Base-by-base conservation (phyloP, 1,284 basidiomycete genomes). In the Apiotrichum sp. region DNA sequence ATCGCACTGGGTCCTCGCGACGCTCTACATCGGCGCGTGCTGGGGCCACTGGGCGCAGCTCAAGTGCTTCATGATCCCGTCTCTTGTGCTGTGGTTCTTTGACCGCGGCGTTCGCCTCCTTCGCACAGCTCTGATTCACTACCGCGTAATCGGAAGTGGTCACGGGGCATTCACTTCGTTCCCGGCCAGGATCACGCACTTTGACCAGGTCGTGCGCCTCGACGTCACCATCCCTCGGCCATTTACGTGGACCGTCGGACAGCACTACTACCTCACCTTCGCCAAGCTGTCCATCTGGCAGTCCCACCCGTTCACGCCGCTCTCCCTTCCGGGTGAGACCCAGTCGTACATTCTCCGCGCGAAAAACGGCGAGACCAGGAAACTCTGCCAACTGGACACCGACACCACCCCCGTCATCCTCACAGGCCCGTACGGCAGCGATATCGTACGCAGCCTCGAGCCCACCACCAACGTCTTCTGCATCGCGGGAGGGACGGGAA, bases 251-350 rank as follows among this genome's bases (percentile, higher is more conserved):
- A n/a, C 33, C 1, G 51, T 67, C 44, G 68, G 68, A 9, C 68
- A 70, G 58, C 68, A 70, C 55, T 70, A 62, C 53, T 70, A 60
- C 60, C 56, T 68, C 44, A 65, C 62, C 16, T 70, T 70, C 50
- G 42, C 61, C 14, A 44, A 62, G n/a, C 55, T 55, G 3, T 56
- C 60, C 33, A 62, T 68, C 49, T 70, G 68, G 68, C 68, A 70
- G 53, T 64, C 63, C 1, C 68, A 70, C 53, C 68, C 68, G 1
- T 70, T 70, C 57, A 70, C 68, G 4, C 68, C 68, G 1, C 55
- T 68, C n/a, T 63, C 61, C 14, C 42, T 64, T 14, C 62, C 64
- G 7, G 65, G 61, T 9, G 40, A 44, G n/a, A 32, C 22, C 5
- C 65, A 66, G 9, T 50, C 57, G 0, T 70, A 66, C 54, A 33